Base-by-base conservation (phyloP, 352 stramenopile species). In the Pythium apleroticum region DNA sequence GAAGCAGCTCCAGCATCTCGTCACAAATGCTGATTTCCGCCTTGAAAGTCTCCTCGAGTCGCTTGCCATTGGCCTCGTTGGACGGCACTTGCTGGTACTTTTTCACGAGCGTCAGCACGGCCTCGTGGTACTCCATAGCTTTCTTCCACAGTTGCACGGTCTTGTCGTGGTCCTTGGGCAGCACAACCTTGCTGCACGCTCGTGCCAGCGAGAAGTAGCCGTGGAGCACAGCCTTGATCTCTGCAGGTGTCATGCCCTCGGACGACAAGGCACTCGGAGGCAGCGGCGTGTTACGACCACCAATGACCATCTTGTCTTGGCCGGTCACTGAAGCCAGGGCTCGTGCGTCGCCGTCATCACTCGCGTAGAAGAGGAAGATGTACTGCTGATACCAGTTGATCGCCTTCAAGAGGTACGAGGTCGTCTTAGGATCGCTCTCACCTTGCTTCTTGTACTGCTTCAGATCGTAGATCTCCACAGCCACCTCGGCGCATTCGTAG, bases 361-460 rank as follows among this genome's bases (percentile, higher is more conserved):
- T 63, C 0, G 31, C 27, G 58, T 91, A 93, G 50, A 90, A 93
- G 14, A 91, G 68, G 46, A 78, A 69, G 11, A 93, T 50, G 31
- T 88, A 93, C 60, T 86, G 74, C 61, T 90, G 78, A 65, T 89
- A 91, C 59, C 77, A 90, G 52, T 84, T 73, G 27, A 90, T 71
- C 8, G 81, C 77, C 63, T 90, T 86, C 67, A 90, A 65, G 5
- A 69, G 71, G 52, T 90, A 91, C 56, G 60, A 50, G 20, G 69
- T 81, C 6, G 80, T 64, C 60, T 88, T 89, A 30, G 67, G 59
- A 25, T 77, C 66, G 17, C 28, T 35, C 20, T 73, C 60, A 1
- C 33, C 55, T 6, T 53, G 27, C 19, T 77, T 76, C 41, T 82
- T 77, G 52, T 68, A 75, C 39, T 74, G 72, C 53, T 93, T 93